Evolutionary conservation across 331 rosid species (phyloP), one percentile per base, ranked within the genome.

Genomic region (Acacia concinna): DNA sequence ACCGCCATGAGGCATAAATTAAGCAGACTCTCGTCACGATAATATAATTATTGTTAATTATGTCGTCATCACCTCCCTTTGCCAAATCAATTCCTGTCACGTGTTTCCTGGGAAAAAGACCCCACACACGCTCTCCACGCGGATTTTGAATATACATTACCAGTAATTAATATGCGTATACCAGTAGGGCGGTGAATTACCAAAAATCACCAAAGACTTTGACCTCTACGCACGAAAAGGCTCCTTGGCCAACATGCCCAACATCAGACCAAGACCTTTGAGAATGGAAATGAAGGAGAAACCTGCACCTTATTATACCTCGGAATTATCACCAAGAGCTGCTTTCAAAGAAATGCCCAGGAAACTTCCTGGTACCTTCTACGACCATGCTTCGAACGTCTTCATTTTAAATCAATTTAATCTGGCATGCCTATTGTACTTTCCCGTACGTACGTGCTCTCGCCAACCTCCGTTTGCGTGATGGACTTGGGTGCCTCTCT

Each of bases 61-160:
- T 2, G 64, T 40, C 18, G 17, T 15, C 51, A 27, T 63, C 38
- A 54, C 25, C 27, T 0, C 18, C 21, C 3, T 17, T 25, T 2
- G 1, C 6, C 44, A 23, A 35, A 14, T 46, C 4, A 1, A 25
- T 64, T 5, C 73, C 49, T 21, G 47, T 13, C 71, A 71, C 79
- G 79, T 77, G 75, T 47, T 71, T 32, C 68, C 32, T 52, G 56
- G 68, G 67, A 44, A 59, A 59, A 13, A 14, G 38, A 30, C 38
- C 38, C 38, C n/a, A 5, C 21, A 10, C 86, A 5, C 83, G 74
- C 74, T 59, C n/a, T 8, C 4, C 6, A 74, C 86, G 25, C 83
- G 86, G 14, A 21, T 31, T 74, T 83, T 83, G 81, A 78, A 78
- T 40, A 6, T 6, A n/a, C n/a, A n/a, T n/a, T n/a, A 1, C 5